Evolutionary conservation across 2,329 filamentous ascomycete genomes (phyloP).

Genomic region (Alternaria metachromatica): DNA sequence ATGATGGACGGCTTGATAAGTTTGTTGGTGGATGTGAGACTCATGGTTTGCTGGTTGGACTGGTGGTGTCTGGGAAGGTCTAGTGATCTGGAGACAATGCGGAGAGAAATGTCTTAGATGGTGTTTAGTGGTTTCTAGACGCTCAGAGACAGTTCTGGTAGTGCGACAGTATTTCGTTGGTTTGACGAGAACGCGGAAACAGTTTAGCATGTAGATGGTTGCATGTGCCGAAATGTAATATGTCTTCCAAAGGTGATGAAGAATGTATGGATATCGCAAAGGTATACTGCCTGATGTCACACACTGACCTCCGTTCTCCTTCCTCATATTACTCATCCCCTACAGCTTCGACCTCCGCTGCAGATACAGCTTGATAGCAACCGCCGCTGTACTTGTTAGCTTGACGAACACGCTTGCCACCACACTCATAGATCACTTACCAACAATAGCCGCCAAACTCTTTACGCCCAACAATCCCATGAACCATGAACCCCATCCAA

Average conservation of each 20-base stretch:
- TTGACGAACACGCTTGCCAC: background rate
- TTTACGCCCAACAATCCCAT: slow-evolving; percentile 39
- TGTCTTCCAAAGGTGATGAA: background rate
- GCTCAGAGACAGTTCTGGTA: background rate
- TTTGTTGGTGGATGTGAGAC: background rate
- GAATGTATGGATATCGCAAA: background rate
- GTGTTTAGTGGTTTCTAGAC: background rate
- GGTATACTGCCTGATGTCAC: background rate
- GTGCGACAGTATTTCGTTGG: accelerated
- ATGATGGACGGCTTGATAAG: background rate
- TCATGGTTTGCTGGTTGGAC: background rate
- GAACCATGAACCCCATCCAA: slow-evolving; percentile 46
- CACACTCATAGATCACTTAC: slow-evolving; percentile 33
- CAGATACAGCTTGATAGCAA: slow-evolving; percentile 9
- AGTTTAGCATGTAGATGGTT: too few relatives aligned
- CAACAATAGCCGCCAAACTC: slow-evolving; percentile 36
- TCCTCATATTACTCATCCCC: background rate
- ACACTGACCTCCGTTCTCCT: background rate
- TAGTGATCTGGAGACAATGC: background rate
- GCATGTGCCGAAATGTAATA: background rate
- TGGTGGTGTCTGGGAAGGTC: background rate
- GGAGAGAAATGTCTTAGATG: background rate
- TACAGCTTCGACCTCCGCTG: slow-evolving; percentile 12
- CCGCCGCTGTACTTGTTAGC: slow-evolving; percentile 8
- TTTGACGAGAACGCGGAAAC: background rate